A percentile compares a stretch with the other conserved stretches of the same genome.
phyloP scores from a whole-genome alignment of 1,139 yeast genomes.

The Citeromyces siamensis region DNA sequence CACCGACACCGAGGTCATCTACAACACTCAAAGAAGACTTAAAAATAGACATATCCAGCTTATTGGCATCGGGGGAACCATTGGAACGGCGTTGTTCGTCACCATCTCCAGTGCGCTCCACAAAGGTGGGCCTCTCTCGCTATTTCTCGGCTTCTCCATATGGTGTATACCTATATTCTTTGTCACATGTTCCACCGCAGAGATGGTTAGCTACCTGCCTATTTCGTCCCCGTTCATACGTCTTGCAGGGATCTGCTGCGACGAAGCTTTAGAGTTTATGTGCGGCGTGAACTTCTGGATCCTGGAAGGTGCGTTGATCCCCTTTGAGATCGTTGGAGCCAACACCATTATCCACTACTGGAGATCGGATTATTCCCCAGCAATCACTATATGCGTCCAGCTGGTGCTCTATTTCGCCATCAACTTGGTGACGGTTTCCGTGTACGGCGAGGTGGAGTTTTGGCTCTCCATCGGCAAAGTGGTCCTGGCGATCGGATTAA shows the following conservation, averaged over 20 bases:
- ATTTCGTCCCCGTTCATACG: conserved; percentile 54
- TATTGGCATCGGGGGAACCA: conserved; percentile 37
- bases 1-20: conserved; percentile 8
- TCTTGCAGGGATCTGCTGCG: conserved; percentile 41
- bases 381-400: conserved; percentile 51
- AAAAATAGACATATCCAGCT: conserved; percentile 30
- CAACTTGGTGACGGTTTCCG: conserved; percentile 58
- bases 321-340: conserved; percentile 73
- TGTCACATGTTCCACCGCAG: conserved; percentile 66
- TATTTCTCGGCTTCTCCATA: conserved; percentile 27
- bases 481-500: conserved; percentile 56
- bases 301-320: conserved; percentile 63
- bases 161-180: conserved; percentile 46
- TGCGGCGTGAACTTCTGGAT: conserved; percentile 77
- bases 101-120: conserved; percentile 32
- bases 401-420: conserved; percentile 48
- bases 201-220: conserved; percentile 74
- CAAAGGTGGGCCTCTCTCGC: conserved; percentile 34
- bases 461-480: conserved; percentile 73
- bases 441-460: conserved; percentile 71
- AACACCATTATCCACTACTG: conserved; percentile 71
- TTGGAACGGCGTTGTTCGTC: conserved; percentile 36
- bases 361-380: conserved; percentile 65
- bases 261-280: conserved; percentile 65
- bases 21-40: conserved; percentile 13